Evolutionary conservation across 768 basidiomycete species (phyloP), one percentile per base, ranked within the genome.

Genomic region (Leccinum imitatum): DNA sequence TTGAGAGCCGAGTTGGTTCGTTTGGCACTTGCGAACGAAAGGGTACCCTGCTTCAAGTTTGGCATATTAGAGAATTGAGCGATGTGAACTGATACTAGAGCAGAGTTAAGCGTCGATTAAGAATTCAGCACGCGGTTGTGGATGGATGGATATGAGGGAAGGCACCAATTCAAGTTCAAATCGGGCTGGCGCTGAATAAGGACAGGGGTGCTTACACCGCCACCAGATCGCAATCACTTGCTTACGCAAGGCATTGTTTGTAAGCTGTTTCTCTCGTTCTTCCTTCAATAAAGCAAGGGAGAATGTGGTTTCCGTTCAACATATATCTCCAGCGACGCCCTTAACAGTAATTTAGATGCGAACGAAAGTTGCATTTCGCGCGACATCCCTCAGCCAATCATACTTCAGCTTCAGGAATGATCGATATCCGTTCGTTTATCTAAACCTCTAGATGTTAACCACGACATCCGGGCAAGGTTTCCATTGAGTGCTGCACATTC

Each of bases 1-100:
- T 54, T 60, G 3, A 35, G 17, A 35, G 56, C 39, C 14, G 77
- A 75, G 1, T 71, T 73, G 7, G 77, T 79, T 39, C 81, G 80
- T 65, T 85, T 85, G 1, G 76, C 69, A 21, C 79, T 76, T 0
- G 78, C 58, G 57, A 85, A 86, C 0, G 70, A 66, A 8, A 86
- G 73, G 0, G 74, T 80, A 0, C 72, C 74, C 64, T 86, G 84
- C 61, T 78, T 82, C 58, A 80, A 60, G 31, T 67, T 63, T 13
- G 61, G 27, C 60, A 63, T 58, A 27, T 17, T 57, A 17, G 17
- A 27, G 11, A 17, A 17, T 50, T 21, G 53, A 41, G 2, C 2
- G 9, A n/a, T 50, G 27, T 37, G 6, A 7, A 10, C 44, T 65
- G 53, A 47, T 33, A 41, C 6, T 50, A 35, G 35, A n/a, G 59